A percentile compares a stretch with the other conserved stretches of the same genome.
Evolutionary conservation across 352 stramenopile genomes (phyloP).

Genomic region (Phytophthora brassicae): DNA sequence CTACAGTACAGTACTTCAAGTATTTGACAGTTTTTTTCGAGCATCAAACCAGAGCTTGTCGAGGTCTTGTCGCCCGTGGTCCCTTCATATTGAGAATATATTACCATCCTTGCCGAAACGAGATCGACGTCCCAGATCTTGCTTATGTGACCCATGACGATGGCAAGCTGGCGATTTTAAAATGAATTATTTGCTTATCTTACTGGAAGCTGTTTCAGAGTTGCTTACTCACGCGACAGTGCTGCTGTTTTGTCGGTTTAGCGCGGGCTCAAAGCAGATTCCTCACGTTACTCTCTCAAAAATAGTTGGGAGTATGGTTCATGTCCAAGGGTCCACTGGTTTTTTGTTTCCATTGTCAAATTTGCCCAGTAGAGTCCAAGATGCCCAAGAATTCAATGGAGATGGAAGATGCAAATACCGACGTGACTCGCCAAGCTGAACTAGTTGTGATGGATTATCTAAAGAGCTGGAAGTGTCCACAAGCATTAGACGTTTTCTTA

Average conservation of each 20-base stretch:
- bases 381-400: slow-evolving; percentile 33
- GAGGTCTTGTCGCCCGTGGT: too few species aligned
- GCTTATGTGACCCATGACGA: too few species aligned
- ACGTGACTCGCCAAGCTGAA: slow-evolving; percentile 63
- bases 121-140: too few species aligned
- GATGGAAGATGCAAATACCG: slow-evolving; percentile 19
- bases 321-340: too few species aligned
- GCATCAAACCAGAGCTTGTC: too few species aligned
- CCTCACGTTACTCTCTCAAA: slow-evolving; percentile 11
- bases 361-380: neutral
- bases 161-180: too few species aligned
- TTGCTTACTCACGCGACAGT: slow-evolving; percentile 1
- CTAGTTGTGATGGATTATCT: slow-evolving; percentile 75
- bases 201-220: slow-evolving; percentile 5
- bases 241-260: slow-evolving; percentile 4
- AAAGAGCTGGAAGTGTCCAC: slow-evolving; percentile 54
- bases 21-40: too few species aligned
- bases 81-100: too few species aligned
- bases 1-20: too few species aligned
- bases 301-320: slow-evolving; percentile 22
- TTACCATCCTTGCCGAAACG: too few species aligned
- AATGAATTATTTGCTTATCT: too few species aligned
- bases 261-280: neutral
- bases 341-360: slow-evolving; percentile 9
- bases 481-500: slow-evolving; percentile 58